phyloP scores from a whole-genome alignment of 805 yeast genomes.

The Cyberlindnera mrakii region DNA sequence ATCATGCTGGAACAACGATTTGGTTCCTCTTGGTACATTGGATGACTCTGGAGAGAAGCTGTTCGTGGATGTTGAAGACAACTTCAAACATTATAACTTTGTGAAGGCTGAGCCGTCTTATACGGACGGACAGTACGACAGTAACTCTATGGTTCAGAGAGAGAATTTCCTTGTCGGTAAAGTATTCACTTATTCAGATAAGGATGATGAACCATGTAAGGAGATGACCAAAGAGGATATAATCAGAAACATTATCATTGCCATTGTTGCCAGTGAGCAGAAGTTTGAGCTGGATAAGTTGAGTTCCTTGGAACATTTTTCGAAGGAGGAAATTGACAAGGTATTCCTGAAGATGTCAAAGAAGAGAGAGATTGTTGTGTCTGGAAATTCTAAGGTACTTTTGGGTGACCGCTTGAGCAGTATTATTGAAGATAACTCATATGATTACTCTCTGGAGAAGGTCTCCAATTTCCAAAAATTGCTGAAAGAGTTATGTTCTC shows the following conservation, averaged over 20 bases:
- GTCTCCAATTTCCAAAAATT: slow-evolving; percentile 42
- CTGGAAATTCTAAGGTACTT: slow-evolving; percentile 38
- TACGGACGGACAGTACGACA: slow-evolving; percentile 37
- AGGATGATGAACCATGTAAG: slow-evolving; percentile 1
- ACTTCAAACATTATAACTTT: slow-evolving; percentile 40
- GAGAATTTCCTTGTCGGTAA: slow-evolving; percentile 46
- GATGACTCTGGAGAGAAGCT: slow-evolving; percentile 18
- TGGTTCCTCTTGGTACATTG: slow-evolving; percentile 19
- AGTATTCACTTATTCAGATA: slow-evolving; percentile 33
- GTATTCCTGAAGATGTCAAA: slow-evolving; percentile 38
- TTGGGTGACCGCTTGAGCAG: slow-evolving; percentile 24
- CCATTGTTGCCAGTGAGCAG: slow-evolving; percentile 26
- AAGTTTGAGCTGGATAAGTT: slow-evolving; percentile 24
- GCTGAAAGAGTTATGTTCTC: slow-evolving; percentile 34
- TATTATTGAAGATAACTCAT: slow-evolving; percentile 24
- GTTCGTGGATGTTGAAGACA: slow-evolving; percentile 38
- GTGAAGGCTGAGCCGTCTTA: slow-evolving; percentile 24
- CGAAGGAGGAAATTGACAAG: slow-evolving; percentile 43
- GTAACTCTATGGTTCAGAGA: slow-evolving; percentile 65
- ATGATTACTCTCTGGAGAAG: slow-evolving; percentile 32
- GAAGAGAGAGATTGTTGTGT: slow-evolving; percentile 46
- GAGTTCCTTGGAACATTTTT: slow-evolving; percentile 31
- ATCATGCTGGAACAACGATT: slow-evolving; percentile 59
- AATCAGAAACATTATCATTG: slow-evolving; percentile 30
- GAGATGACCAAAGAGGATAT: slow-evolving; percentile 2